Evolutionary conservation across 1,139 yeast species (phyloP), one percentile per base, ranked within the genome.

Genomic region (Taphrina betulina): DNA sequence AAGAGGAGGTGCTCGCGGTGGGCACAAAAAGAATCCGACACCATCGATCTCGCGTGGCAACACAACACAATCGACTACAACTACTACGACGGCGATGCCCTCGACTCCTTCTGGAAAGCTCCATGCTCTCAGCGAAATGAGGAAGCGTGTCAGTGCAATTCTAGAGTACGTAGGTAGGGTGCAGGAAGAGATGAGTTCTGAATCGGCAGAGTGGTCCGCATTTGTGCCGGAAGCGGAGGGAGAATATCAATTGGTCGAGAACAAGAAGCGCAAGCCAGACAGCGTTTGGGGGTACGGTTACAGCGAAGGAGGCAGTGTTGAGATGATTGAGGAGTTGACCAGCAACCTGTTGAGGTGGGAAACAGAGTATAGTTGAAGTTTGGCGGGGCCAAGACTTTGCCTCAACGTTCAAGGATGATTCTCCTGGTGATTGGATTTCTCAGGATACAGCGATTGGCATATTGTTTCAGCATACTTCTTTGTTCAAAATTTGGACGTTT

Each of bases 91-190:
- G 16, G 59, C 31, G 50, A 41, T 36, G 7, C 50, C 56, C 14
- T 50, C 59, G 10, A 23, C 51, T 16, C 53, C 58, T 12, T 42
- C 52, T 22, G 59, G 46, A 1, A 26, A 53, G 14, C 34, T 40
- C 33, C 29, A 29, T 8, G 78, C 89, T 1, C 71, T 89, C 59
- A 78, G 79, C 62, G 98, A 90, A 67, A 81, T 90, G 82, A 80
- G 90, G 57, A 83, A 88, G 66, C 77, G 98, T 58, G 86, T 89
- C 0, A 85, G 90, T 3, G 95, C 96, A 2, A 89, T 92, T 17
- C 73, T 90, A 64, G 97, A 92, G 71, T 92, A 90, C 77, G 77
- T 90, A 28, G 88, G 88, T 5, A 75, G 95, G 48, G 84, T 95
- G 1, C 95, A 88, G 67, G 69, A 81, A 58, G 96, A 92, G 66